These are phyloP conservation scores for Nemania sp. DNA, from an alignment of 2,329 filamentous ascomycete genomes.

Conservation along the genomic window DNA sequence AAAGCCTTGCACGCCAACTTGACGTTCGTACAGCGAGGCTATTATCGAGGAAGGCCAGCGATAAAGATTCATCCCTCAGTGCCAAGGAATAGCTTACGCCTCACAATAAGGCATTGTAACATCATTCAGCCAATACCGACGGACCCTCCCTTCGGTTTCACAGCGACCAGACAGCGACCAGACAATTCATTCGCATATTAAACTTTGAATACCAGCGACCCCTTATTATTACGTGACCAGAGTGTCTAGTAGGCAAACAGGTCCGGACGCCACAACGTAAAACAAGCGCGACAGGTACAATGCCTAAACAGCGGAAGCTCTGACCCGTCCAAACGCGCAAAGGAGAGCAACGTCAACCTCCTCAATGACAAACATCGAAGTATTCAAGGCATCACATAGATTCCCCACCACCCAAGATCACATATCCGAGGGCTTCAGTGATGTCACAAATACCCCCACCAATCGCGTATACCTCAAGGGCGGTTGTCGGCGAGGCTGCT, in stretches of 20 bases:
- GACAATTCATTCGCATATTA: neutral
- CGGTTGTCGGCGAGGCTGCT: slow-evolving; percentile 18
- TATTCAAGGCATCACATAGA: slow-evolving; percentile 2
- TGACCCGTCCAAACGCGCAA: neutral
- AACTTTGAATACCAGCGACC: neutral
- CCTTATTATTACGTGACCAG: neutral
- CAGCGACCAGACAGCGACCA: neutral
- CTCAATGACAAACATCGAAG: neutral
- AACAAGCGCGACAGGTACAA: neutral
- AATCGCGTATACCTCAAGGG: slow-evolving; percentile 10
- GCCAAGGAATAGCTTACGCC: too few relatives aligned
- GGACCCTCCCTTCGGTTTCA: neutral
- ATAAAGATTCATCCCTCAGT: too few relatives aligned
- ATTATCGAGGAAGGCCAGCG: too few relatives aligned
- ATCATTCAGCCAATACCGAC: too few relatives aligned
- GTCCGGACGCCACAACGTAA: neutral
- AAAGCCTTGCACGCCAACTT: neutral
- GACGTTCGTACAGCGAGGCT: neutral
- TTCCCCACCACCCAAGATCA: slow-evolving; percentile 13
- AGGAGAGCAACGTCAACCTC: neutral
- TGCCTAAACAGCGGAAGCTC: neutral
- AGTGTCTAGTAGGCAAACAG: neutral
- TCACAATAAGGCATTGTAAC: too few relatives aligned
- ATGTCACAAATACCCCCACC: slow-evolving; percentile 24
- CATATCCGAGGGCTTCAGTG: slow-evolving; percentile 6